Evolutionary conservation across 371 early-diverging fungal species (phyloP), one percentile per base, ranked within the genome.

Genomic region (Amoeboaphelidium occidentale): DNA sequence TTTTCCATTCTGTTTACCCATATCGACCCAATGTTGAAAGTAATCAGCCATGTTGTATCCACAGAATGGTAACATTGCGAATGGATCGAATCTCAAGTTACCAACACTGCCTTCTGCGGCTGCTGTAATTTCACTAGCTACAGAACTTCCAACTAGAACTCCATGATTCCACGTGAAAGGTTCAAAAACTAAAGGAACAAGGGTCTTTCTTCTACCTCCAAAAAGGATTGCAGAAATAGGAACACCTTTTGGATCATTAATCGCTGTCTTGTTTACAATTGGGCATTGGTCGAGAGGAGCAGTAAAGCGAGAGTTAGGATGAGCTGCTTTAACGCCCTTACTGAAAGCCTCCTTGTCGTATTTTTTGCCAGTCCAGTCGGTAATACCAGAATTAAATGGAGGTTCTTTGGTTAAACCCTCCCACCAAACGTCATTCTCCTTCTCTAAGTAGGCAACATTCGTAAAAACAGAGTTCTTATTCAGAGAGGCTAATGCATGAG

Each of bases 21-120:
- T 58, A 20, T 56, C 56, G 20, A 64, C 41, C 65, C 65, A 64
- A 32, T 64, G 63, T 26, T 49, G 45, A 27, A 58, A 64, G 49
- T 64, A 64, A 46, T 64, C 65, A 1, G 59, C 65, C 65, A 64
- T 64, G 45, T 64, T 64, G 51, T 64, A 64, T 48, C 65, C 65
- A 48, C 53, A 58, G 55, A 64, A 64, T 23, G 65, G 65, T 13
- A 63, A 58, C 65, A 64, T 65, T 10, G 65, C 65, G 50, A 64
- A 64, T 2, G 65, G 65, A 48, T 64, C 65, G 27, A 55, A 63
- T 6, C 64, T 58, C 27, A 63, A 25, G 28, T 63, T 28, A 26
- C 51, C 51, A 23, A 27, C 57, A 22, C 42, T 53, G 6, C 64
- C 65, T 22, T 64, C 65, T n/a, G 65, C 65, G 25, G 65, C 65